Evolutionary conservation across 192 early-diverging fungal genomes (phyloP).

Genomic region (Geranomyces michiganensis): DNA sequence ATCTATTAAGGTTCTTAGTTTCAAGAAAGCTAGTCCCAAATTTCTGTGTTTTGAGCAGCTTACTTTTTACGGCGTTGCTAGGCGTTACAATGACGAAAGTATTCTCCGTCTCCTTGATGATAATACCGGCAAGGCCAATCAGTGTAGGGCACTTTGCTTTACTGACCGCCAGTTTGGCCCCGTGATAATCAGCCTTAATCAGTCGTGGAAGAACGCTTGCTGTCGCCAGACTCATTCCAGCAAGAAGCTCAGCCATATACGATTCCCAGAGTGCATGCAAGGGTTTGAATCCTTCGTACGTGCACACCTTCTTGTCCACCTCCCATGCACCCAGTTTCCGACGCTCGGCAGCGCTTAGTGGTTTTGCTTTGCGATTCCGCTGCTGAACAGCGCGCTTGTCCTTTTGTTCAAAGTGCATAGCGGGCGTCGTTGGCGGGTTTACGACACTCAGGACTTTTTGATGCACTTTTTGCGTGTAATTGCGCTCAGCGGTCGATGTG

Average conservation of each 20-base stretch:
- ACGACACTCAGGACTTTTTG: slow-evolving; percentile 57
- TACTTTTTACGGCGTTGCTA: slow-evolving; percentile 66
- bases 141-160: slow-evolving; percentile 77
- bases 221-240: slow-evolving; percentile 25
- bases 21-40: slow-evolving; percentile 19
- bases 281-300: slow-evolving; percentile 69
- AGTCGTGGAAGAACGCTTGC: slow-evolving; percentile 53
- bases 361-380: slow-evolving; percentile 48
- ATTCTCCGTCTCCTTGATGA: slow-evolving; percentile 88
- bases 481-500: slow-evolving; percentile 10
- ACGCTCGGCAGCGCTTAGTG: slow-evolving; percentile 67
- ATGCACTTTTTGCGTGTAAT: slow-evolving; percentile 54
- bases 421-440: slow-evolving; percentile 45
- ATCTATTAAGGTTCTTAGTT: slow-evolving; percentile 30
- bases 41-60: slow-evolving; percentile 39
- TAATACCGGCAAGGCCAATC: slow-evolving; percentile 77
- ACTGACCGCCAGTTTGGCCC: slow-evolving; percentile 74
- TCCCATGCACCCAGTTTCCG: slow-evolving; percentile 64
- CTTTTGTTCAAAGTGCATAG: neutral
- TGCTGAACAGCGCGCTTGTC: slow-evolving; percentile 28
- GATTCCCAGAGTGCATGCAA: slow-evolving; percentile 76
- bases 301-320: slow-evolving; percentile 61
- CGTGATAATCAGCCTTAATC: slow-evolving; percentile 86
- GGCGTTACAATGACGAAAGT: slow-evolving; percentile 77
- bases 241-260: slow-evolving; percentile 71